Base-by-base conservation (phyloP, 345 rosid genomes). In the Eucalyptus polyanthemos region DNA sequence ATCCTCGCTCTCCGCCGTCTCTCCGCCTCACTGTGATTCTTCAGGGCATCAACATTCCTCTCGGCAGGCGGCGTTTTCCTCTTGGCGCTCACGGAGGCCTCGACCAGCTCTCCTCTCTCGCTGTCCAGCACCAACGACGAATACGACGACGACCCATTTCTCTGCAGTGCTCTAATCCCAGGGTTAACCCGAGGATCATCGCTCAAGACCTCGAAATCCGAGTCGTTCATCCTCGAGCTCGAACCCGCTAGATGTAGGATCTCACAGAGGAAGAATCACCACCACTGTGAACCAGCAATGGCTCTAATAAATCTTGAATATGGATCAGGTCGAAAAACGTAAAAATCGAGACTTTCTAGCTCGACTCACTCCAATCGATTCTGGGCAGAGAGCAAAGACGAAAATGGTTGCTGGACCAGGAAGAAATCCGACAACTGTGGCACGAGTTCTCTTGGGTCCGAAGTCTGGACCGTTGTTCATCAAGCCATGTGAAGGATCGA, bases 1-100 rank as follows among this genome's bases (percentile, higher is more conserved):
- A 95, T 94, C 89, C 95, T 91, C 53, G 88, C 95, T 53, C 96
- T 92, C 42, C 96, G 90, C 88, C 91, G 89, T 91, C 95, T 93
- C 90, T 95, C 96, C 4, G 96, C 95, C 91, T 94, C 94, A 37
- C 94, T 91, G 89, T 95, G 96, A 88, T 91, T 95, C 93, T 92
- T 94, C 90, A 91, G 91, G 89, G 96, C 95, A 49, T 89, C 92
- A 87, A 91, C 44, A 60, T 88, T 86, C 91, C 90, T 94, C 87
- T 92, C 45, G 92, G 87, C 45, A 27, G 88, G 65, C 49, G 87
- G 69, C 25, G 86, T 91, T 45, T 89, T 91, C 89, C 87, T 91
- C 86, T 83, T 92, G 86, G 88, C 50, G 22, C 53, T 92, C 54
- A 86, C 88, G 37, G 90, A 91, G 17, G 94, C 92, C 88, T 91